Conservation (phyloP, 768 basidiomycete species). For the Crucibulum laeve region DNA sequence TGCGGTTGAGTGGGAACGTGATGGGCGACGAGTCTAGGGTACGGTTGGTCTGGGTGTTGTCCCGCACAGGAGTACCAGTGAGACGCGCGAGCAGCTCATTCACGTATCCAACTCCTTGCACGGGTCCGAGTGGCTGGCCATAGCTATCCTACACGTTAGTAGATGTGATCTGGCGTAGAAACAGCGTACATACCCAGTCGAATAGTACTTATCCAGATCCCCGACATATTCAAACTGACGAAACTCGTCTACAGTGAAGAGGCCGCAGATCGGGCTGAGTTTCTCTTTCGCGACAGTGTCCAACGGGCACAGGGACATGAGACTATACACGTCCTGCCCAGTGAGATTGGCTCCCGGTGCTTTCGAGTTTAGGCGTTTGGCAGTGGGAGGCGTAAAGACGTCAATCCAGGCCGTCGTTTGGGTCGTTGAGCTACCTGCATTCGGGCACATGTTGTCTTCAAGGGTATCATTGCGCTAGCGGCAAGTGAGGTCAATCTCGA, state of each 20-base stretch:
- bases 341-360: conserved; percentile 62
- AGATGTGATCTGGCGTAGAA: not conserved
- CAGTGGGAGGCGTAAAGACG: conserved; percentile 52
- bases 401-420: conserved; percentile 52
- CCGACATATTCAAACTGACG: conserved; percentile 61
- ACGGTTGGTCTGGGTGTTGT: conserved; percentile 71
- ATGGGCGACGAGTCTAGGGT: conserved; percentile 59
- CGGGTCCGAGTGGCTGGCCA: conserved; percentile 63
- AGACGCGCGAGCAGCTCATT: conserved; percentile 88
- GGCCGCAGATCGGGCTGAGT: conserved; percentile 62
- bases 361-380: conserved; percentile 50
- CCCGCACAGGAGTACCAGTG: conserved; percentile 54
- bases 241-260: conserved; percentile 69
- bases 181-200: conserved; percentile 51
- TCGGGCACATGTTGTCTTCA: conserved; percentile 61
- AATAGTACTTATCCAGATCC: conserved; percentile 78
- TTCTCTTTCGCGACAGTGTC: conserved; percentile 56
- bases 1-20: conserved; percentile 70
- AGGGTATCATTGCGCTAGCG: conserved; percentile 61
- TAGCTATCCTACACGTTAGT: conserved; percentile 33
- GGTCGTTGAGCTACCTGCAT: conserved; percentile 37
- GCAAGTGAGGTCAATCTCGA: not conserved
- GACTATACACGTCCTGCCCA: conserved; percentile 44
- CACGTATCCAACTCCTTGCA: conserved; percentile 84
- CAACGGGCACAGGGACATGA: conserved; percentile 78